These are phyloP conservation scores for Tolypocladium endophyticum DNA, from an alignment of 2,329 filamentous ascomycete species.

Conservation along the genomic window DNA sequence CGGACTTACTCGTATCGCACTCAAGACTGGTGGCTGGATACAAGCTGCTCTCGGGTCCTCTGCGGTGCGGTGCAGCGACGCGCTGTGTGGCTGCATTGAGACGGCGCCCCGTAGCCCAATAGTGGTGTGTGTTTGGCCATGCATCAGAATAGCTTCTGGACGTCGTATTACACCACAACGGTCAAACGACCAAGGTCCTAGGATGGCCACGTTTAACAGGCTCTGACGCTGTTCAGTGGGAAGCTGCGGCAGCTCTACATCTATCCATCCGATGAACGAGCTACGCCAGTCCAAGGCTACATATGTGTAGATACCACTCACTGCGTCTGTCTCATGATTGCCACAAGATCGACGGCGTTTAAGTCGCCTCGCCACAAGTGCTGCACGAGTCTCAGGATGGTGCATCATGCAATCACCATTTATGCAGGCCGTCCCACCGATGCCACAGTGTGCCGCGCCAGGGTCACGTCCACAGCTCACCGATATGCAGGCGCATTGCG, in stretches of 20 bases:
- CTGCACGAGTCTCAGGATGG: neutral
- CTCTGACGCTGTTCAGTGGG: neutral
- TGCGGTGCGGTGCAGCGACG: neutral
- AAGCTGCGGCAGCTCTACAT: neutral
- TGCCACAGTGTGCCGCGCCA: neutral
- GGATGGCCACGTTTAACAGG: neutral
- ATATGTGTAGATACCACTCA: neutral
- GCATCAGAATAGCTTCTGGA: neutral
- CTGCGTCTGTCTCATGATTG: neutral
- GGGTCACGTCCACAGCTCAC: constrained; percentile 1
- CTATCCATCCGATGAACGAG: neutral
- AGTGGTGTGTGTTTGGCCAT: neutral
- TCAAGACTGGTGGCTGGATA: neutral
- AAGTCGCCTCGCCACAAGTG: neutral
- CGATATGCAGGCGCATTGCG: constrained; percentile 1
- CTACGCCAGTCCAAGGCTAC: neutral
- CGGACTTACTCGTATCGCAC: neutral
- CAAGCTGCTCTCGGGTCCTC: neutral
- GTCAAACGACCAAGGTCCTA: neutral
- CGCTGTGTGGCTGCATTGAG: neutral
- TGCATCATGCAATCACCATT: neutral
- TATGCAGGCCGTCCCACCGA: neutral
- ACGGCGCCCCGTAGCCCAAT: neutral
- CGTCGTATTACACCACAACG: neutral
- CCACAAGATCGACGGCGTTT: neutral